phyloP scores from a whole-genome alignment of 495 filamentous ascomycete genomes.

The Penicillium bialowiezense region DNA sequence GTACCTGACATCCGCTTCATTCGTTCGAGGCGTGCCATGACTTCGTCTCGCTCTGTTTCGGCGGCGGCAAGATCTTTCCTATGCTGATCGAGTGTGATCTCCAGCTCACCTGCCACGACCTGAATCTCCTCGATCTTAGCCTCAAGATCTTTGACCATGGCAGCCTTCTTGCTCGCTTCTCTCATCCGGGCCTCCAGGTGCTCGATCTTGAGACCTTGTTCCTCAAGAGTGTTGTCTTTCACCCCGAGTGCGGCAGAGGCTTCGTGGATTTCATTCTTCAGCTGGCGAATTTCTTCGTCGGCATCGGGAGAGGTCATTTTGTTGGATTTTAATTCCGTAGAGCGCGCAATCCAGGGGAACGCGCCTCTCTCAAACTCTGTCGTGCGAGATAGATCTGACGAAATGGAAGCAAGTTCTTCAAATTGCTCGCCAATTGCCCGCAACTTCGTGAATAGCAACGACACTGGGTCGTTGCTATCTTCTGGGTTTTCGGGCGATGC shows the following conservation, averaged over 20 bases:
- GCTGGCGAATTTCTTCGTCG: slow-evolving; percentile 70
- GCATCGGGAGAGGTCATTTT: slow-evolving; percentile 75
- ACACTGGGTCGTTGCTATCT: slow-evolving; percentile 61
- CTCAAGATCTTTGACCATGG: slow-evolving; percentile 49
- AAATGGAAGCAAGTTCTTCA: slow-evolving; percentile 68
- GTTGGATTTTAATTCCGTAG: slow-evolving; percentile 71
- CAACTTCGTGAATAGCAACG: slow-evolving; percentile 64
- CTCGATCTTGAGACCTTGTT: slow-evolving; percentile 68
- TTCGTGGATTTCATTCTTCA: slow-evolving; percentile 73
- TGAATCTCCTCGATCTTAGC: slow-evolving; percentile 63
- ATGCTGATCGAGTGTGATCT: slow-evolving; percentile 36
- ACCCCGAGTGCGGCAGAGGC: slow-evolving; percentile 61
- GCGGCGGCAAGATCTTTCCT: slow-evolving; percentile 47
- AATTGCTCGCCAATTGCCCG: slow-evolving; percentile 62
- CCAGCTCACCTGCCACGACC: slow-evolving; percentile 29
- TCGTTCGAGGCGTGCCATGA: slow-evolving; percentile 66
- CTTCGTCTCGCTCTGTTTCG: slow-evolving; percentile 68
- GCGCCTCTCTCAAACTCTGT: slow-evolving; percentile 78
- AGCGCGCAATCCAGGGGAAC: slow-evolving; percentile 80
- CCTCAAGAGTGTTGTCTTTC: slow-evolving; percentile 91
- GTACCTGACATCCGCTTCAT: slow-evolving; percentile 46
- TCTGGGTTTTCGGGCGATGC: slow-evolving; percentile 24
- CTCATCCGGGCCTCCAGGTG: slow-evolving; percentile 53
- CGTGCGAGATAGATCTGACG: slow-evolving; percentile 72
- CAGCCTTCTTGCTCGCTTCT: slow-evolving; percentile 50